A percentile compares a stretch with the other conserved stretches of the same genome.
These are phyloP conservation scores for Cutaneotrichosporon sp. DNA, from an alignment of 1,284 basidiomycete genomes.

Conservation along the genomic window DNA sequence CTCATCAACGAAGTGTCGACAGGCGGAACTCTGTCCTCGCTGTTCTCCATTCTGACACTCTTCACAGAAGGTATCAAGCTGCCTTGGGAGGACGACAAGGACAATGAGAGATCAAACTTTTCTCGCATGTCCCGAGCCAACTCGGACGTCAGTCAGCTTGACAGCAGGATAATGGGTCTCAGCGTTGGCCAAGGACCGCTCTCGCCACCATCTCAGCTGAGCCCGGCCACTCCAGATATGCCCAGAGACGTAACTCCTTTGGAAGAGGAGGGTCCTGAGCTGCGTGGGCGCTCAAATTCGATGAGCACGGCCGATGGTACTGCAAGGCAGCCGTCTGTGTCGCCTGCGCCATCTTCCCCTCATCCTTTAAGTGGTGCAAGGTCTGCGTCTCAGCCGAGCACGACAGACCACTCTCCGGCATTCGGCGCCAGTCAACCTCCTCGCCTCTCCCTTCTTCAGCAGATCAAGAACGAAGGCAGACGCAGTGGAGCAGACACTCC, in stretches of 20 bases:
- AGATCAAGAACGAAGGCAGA: neutral
- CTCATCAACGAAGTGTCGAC: constrained; percentile 87
- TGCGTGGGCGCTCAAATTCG: constrained; percentile 2
- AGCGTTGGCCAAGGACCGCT: neutral
- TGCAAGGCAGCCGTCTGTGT: constrained; percentile 1
- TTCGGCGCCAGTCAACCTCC: neutral
- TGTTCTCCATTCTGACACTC: constrained; percentile 90
- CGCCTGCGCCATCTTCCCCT: neutral
- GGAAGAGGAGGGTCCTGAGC: neutral
- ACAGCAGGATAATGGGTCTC: constrained; percentile 20
- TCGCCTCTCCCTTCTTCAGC: neutral
- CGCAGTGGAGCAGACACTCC: neutral
- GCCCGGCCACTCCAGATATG: no score
- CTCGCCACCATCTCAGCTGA: neutral
- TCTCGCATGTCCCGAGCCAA: constrained; percentile 27
- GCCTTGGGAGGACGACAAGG: constrained; percentile 56
- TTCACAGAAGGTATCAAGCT: constrained; percentile 97
- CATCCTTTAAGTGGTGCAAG: no score
- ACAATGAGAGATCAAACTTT: constrained; percentile 35
- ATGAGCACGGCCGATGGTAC: constrained; percentile 9
- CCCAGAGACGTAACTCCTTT: no score
- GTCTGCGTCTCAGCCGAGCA: constrained; percentile 1
- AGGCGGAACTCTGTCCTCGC: constrained; percentile 89
- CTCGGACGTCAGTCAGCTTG: constrained; percentile 47
- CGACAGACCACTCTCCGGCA: neutral